Conservation (phyloP, 164 flowering plant genomes). For the Cinnamomum chago region DNA sequence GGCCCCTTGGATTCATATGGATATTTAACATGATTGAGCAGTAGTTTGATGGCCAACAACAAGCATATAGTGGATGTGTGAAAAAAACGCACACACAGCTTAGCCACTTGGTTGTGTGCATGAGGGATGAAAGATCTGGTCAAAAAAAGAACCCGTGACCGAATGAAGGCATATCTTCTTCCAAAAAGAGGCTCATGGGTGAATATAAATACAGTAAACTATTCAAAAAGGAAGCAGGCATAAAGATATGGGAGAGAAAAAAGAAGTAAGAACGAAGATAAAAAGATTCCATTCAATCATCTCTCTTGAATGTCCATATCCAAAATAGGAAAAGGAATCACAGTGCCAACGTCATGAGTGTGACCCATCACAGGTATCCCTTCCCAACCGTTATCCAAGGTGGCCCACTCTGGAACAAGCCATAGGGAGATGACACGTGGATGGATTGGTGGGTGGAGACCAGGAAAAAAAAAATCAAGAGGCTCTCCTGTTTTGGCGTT, state of each 20-base stretch:
- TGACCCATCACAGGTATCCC: background rate
- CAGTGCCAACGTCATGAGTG: background rate
- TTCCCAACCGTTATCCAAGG: background rate
- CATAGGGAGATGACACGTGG: background rate
- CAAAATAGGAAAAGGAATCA: background rate
- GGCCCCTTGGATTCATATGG: too few relatives aligned
- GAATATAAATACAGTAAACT: too few relatives aligned
- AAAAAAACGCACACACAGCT: background rate
- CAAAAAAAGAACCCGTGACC: background rate
- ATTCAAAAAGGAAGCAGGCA: background rate
- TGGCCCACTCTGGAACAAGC: background rate
- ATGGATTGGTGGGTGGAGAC: background rate
- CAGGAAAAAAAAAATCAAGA: background rate
- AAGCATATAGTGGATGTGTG: background rate
- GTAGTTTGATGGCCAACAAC: too few relatives aligned
- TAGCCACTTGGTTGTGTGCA: background rate
- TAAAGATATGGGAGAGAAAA: background rate
- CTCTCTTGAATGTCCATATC: background rate
- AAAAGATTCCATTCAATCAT: conserved; percentile 6
- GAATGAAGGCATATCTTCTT: background rate
- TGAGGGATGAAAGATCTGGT: background rate
- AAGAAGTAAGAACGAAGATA: background rate
- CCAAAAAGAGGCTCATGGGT: too few relatives aligned
- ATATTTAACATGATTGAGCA: too few relatives aligned
- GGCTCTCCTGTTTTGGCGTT: background rate